Evolutionary conservation across 345 rosid species (phyloP), one percentile per base, ranked within the genome.

Genomic region (Salix purpurea): DNA sequence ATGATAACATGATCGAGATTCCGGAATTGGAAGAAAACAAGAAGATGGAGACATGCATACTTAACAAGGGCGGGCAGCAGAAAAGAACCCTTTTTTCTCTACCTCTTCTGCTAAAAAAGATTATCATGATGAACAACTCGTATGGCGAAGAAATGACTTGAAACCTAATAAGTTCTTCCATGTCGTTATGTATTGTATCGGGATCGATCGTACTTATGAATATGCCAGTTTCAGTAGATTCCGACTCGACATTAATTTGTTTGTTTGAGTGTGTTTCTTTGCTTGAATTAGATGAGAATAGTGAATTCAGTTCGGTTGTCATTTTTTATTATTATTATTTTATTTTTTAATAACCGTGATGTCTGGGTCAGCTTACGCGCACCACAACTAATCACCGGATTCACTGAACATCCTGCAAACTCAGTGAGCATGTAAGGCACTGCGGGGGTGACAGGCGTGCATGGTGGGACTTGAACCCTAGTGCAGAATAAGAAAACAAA

Each of bases 21-120:
- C 64, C 64, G n/a, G 77, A 71, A 71, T 69, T 68, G 26, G 65
- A 75, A 69, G 78, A 58, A 68, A 81, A 76, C 86, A 83, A 74
- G 58, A 62, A 83, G 83, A 74, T 67, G 74, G 77, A 78, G 78
- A 83, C 84, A 76, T 62, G 32, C 52, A 61, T 21, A 19, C 13
- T 67, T 52, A 37, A 75, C 24, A 67, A 56, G 32, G 54, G 56
- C 37, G 72, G 19, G 16, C 46, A 50, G 7, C 24, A 56, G 28
- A 56, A 56, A 56, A 56, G 13, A 56, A 56, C 6, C 62, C 62
- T n/a, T 46, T 40, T 52, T n/a, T 56, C 28, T 3, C 23, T 9
- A 3, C 10, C n/a, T n/a, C 8, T n/a, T 56, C 10, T 9, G 3
- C 62, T n/a, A 11, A 3, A 10, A 52, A n/a, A 56, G 14, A 56